Evolutionary conservation across 352 stramenopile genomes (phyloP), one percentile per base, ranked within the genome.

Genomic region (Phytophthora litchii): DNA sequence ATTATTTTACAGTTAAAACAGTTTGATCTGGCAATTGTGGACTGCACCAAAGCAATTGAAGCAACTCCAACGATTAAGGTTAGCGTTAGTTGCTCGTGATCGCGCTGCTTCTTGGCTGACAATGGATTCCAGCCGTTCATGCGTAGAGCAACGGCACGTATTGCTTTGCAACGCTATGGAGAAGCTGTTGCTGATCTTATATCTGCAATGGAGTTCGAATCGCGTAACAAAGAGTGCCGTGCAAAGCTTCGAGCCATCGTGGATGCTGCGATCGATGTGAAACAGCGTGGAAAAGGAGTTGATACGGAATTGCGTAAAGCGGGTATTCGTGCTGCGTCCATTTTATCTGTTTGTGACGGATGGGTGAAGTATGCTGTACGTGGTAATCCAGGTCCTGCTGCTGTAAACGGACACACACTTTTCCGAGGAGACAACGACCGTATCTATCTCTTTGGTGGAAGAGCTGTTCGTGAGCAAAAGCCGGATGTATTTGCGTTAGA

Each of bases 361-460:
- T 92, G 82, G 82, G 51, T 47, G 10, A 34, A 54, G 0, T 54
- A 71, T 20, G 37, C 66, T 14, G 76, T 92, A 4, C 75, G 76
- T 60, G 82, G 82, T 2, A 92, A 92, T 21, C 82, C 82, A 20
- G 75, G 76, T n/a, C 82, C 82, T 25, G 66, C 78, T 32, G 79
- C 67, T 35, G 54, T 89, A 6, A 92, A 89, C 37, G 82, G 82
- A 5, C 82, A 92, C 23, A 71, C 64, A 1, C 56, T 92, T n/a
- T 88, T 88, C 35, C 41, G 32, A 45, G 71, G 59, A 17, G 20
- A 27, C 3, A 54, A 64, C 14, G 50, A 20, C 3, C 43, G 43
- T 29, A 69, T 83, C 23, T 74, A 72, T 37, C 48, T 89, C 1
- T 86, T 84, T 52, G 82, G 80, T 16, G 82, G 82, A 25, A 73